Conservation (phyloP, 768 basidiomycete genomes). For the Russula emetica region DNA sequence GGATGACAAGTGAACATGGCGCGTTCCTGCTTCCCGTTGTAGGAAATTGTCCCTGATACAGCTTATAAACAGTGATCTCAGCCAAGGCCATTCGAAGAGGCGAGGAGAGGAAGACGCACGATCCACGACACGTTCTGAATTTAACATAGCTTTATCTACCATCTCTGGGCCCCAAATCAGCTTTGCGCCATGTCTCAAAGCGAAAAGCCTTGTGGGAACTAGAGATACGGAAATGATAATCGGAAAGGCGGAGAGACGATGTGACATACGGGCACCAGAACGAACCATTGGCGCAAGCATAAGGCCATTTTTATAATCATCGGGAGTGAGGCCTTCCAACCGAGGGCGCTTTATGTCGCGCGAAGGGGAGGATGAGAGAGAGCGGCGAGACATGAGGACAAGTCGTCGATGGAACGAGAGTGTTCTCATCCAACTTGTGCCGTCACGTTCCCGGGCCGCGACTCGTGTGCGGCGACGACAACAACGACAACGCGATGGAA, state of each 20-base stretch:
- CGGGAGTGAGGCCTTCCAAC: slow-evolving; percentile 46
- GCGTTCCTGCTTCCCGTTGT: slow-evolving; percentile 67
- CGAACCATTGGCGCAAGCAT: slow-evolving; percentile 99
- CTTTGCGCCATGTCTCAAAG: slow-evolving; percentile 88
- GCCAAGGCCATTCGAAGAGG: background rate
- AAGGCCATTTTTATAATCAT: slow-evolving; percentile 83
- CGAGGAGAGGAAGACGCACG: slow-evolving; percentile 47
- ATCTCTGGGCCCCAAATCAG: slow-evolving; percentile 97
- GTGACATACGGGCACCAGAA: slow-evolving; percentile 73
- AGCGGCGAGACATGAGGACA: slow-evolving; percentile 25
- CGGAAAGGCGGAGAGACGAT: background rate
- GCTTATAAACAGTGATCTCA: slow-evolving; percentile 46
- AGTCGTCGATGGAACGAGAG: background rate
- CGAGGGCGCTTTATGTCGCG: slow-evolving; percentile 24
- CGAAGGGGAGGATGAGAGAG: slow-evolving; percentile 21
- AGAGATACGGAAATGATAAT: slow-evolving; percentile 19
- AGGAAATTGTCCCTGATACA: slow-evolving; percentile 80
- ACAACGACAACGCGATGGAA: slow-evolving; percentile 30
- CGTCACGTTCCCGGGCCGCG: too few species aligned
- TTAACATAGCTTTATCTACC: slow-evolving; percentile 92
- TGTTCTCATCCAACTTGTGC: background rate
- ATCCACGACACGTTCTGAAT: slow-evolving; percentile 78
- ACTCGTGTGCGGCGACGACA: too few species aligned
- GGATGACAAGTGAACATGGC: slow-evolving; percentile 93
- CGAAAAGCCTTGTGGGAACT: slow-evolving; percentile 84